Evolutionary conservation across 108 stramenopile genomes (phyloP), one percentile per base, ranked within the genome.

Genomic region (Pinguiococcus pyrenoidosus): DNA sequence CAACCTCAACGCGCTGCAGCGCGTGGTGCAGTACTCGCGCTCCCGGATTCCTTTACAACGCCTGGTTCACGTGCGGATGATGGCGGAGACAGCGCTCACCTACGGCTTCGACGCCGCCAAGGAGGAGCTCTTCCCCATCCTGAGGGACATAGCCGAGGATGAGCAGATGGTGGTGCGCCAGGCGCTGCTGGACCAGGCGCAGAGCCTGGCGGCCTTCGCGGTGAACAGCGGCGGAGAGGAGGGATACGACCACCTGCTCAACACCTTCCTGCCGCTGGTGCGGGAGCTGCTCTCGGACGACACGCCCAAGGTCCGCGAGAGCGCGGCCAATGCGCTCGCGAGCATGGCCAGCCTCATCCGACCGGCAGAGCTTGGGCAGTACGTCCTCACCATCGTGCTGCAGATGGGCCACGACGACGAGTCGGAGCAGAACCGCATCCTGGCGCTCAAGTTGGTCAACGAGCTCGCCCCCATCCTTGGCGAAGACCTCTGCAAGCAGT

Each of bases 11-110:
- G 59, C 87, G 26, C 69, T 91, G 28, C 79, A 88, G 38, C 80
- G 96, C 2, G 68, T 94, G 34, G 82, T 82, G 14, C 79, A 81
- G 32, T 97, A 94, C 65, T 75, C 75, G 57, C 81, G 70, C 24
- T 80, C 80, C 37, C 71, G 68, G 52, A 92, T 97, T 59, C 92
- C 90, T 0, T 64, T 97, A 34, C 96, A 97, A 48, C 75, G 96
- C 20, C 69, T 96, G 13, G 93, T 92, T 18, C 93, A 96, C 62
- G 89, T 91, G 16, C 53, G 24, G 69, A 92, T 95, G 89, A 57
- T 95, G 35, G 86, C 81, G 17, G 89, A 91, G 50, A 85, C 82
- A 12, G 83, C 88, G 8, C 63, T 78, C 20, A 48, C 72, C n/a
- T 69, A 81, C 0, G 86, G 88, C 54, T 89, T 58, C 14, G 62